Evolutionary conservation across 768 basidiomycete genomes (phyloP).

Genomic region (Suillus placidus): DNA sequence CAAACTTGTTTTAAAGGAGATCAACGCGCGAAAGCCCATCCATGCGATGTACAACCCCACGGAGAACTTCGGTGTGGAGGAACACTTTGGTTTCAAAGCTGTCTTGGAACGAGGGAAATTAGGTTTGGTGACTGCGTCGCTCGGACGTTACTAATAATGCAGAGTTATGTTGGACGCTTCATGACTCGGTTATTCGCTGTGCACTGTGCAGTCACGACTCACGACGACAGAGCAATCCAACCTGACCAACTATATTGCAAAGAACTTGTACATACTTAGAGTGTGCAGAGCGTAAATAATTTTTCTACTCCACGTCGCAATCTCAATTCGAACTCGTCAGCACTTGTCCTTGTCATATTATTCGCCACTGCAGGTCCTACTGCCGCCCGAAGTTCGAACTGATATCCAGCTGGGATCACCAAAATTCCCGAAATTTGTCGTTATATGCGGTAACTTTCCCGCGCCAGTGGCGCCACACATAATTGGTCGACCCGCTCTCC

Average conservation of each 20-base stretch:
- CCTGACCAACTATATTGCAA: background rate
- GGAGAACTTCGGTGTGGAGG: background rate
- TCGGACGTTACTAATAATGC: background rate
- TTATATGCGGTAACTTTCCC: background rate
- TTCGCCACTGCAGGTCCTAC: background rate
- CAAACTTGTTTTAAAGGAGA: background rate
- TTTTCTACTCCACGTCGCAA: background rate
- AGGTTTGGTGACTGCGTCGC: background rate
- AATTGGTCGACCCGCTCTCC: background rate
- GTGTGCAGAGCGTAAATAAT: background rate
- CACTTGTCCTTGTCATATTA: background rate
- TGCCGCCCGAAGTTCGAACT: too few relatives aligned
- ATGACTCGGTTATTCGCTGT: background rate
- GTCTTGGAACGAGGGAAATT: background rate
- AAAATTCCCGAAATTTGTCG: too few relatives aligned
- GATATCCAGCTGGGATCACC: too few relatives aligned
- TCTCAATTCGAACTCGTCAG: background rate
- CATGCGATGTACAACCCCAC: background rate
- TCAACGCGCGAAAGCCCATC: background rate
- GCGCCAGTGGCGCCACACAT: too few relatives aligned
- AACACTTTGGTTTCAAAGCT: conserved; percentile 1
- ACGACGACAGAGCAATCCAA: background rate
- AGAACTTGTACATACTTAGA: background rate
- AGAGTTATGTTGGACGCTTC: background rate
- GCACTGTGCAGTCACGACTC: background rate